A percentile compares a stretch with the other conserved stretches of the same genome.
These are phyloP conservation scores for Aphanomyces euteiches DNA, from an alignment of 352 stramenopile species.

Conservation along the genomic window DNA sequence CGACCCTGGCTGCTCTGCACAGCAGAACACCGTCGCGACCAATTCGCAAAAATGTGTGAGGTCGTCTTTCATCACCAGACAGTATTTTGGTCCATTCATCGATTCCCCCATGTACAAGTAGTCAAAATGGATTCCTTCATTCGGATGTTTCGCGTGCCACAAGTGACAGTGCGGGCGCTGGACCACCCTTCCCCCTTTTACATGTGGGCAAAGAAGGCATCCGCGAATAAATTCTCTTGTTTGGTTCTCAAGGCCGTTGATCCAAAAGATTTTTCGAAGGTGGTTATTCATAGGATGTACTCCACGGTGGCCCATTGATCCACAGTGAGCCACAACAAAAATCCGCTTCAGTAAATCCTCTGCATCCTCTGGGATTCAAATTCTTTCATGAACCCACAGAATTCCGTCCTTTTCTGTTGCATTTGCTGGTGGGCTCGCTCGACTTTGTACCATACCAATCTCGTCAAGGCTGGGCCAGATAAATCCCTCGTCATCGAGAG, in stretches of 20 bases:
- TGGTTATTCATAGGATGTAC: conserved; percentile 6
- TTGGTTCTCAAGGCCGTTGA: conserved; percentile 11
- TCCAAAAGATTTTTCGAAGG: conserved; percentile 21
- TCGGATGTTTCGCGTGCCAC: conserved; percentile 28
- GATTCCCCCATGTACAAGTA: conserved; percentile 36
- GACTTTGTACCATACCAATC: not conserved
- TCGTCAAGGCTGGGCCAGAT: not conserved
- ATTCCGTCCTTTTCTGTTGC: not conserved
- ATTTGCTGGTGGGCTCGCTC: not conserved
- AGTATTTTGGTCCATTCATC: conserved; percentile 30
- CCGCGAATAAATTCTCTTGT: conserved; percentile 22
- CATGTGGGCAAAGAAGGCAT: conserved; percentile 34
- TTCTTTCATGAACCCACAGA: not conserved
- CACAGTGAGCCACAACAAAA: conserved; percentile 28
- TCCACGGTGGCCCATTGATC: conserved; percentile 22
- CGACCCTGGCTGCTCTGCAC: too few species aligned
- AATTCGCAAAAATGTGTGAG: conserved; percentile 37
- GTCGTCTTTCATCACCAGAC: conserved; percentile 39
- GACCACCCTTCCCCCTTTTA: conserved; percentile 32
- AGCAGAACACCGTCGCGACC: too few species aligned
- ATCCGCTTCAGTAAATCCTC: conserved; percentile 2
- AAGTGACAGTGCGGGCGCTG: conserved; percentile 25
- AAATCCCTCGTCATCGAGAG: not conserved
- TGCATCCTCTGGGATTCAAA: conserved; percentile 27
- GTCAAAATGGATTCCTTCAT: conserved; percentile 39